These are phyloP conservation scores for Rusavskia elegans DNA, from an alignment of 495 filamentous ascomycete genomes.

Conservation along the genomic window DNA sequence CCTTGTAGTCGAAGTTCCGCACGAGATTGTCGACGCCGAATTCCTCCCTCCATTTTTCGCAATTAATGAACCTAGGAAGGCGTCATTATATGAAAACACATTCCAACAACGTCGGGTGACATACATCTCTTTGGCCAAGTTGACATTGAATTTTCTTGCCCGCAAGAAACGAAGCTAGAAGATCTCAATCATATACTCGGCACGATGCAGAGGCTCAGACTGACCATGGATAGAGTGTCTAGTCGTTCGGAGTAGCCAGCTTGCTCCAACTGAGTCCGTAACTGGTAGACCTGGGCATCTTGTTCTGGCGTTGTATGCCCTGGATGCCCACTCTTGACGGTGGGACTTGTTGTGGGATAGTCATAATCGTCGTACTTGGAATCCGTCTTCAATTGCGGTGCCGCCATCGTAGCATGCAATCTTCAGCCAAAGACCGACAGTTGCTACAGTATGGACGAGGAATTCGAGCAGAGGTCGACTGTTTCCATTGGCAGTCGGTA, in stretches of 20 bases:
- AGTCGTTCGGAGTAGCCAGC: conserved; percentile 70
- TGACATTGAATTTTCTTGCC: conserved; percentile 87
- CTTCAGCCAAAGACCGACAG: not conserved
- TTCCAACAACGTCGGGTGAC: no score
- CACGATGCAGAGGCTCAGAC: conserved; percentile 7
- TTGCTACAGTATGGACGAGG: not conserved
- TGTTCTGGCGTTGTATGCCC: conserved; percentile 78
- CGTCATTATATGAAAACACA: not conserved
- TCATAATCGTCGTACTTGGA: conserved; percentile 95
- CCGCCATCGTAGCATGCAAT: conserved; percentile 19
- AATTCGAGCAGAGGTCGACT: no score
- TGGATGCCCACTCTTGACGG: conserved; percentile 59
- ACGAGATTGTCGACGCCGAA: conserved; percentile 76
- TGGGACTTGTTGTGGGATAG: conserved; percentile 65
- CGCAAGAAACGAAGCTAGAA: conserved; percentile 71
- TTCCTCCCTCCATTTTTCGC: conserved; percentile 80
- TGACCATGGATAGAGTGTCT: conserved; percentile 77
- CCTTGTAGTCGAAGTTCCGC: conserved; percentile 67
- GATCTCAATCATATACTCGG: not conserved
- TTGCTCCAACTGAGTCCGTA: conserved; percentile 70
- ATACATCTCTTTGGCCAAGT: conserved; percentile 69
- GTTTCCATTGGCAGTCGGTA: no score
- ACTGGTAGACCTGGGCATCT: conserved; percentile 75
- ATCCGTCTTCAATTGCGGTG: conserved; percentile 42
- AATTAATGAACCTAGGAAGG: conserved; percentile 62